Evolutionary conservation across 768 basidiomycete genomes (phyloP), one percentile per base, ranked within the genome.

Genomic region (Austroboletus festivus): DNA sequence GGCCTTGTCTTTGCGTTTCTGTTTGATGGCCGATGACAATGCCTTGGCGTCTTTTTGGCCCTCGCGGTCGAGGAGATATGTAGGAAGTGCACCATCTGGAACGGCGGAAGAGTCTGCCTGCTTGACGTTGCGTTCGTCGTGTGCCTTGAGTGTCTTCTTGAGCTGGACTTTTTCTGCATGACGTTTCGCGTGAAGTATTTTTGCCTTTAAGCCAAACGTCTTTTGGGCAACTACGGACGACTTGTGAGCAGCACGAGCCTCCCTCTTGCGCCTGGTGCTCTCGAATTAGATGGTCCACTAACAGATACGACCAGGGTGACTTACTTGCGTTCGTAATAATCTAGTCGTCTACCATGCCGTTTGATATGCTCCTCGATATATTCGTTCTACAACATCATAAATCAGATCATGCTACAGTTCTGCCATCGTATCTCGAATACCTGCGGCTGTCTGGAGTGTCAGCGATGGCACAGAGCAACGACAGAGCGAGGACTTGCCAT

Each of bases 331-430:
- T 99, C 96, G 70, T 88, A 93, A 70, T 95, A 83, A 75, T 99
- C 94, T 75, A 97, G 74, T 64, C 93, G 83, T 57, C 93, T 82
- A 65, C 95, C 95, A 81, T 97, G 90, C 45, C 93, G 86, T 73
- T 92, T 93, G 69, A 97, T 94, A 64, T 91, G 89, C 76, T 99
- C 95, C 70, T 98, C 95, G 70, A 99, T 98, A 69, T 98, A 97
- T 68, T 97, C 94, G 78, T 98, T 98, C 91, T 99, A 55, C 48
- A 50, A 49, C 13, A n/a, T 21, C 13, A 20, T 20, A 4, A 13
- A 42, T 61, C 46, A 65, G 59, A 38, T 2, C 34, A 10, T 23
- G n/a, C 30, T 8, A 21, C 28, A 23, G n/a, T 24, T 13, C 21
- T 22, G n/a, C 4, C 50, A 47, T 43, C 5, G 13, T 22, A 16